These are phyloP conservation scores for Coemansia sp. DNA, from an alignment of 192 early-diverging fungal genomes.

Conservation along the genomic window DNA sequence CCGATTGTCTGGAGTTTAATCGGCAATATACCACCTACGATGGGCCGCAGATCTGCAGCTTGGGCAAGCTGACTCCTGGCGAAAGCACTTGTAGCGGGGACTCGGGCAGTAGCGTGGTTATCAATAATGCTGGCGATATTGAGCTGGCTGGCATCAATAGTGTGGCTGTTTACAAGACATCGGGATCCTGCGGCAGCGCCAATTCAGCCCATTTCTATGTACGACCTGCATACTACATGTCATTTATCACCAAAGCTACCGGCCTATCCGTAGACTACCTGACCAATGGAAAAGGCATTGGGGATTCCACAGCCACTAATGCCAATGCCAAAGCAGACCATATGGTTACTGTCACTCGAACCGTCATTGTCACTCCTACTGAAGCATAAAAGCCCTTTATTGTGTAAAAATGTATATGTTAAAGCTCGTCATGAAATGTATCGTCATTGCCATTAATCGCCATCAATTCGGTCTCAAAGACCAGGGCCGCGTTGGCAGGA, in stretches of 20 bases:
- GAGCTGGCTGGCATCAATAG: conserved; percentile 36
- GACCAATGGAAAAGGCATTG: neutral
- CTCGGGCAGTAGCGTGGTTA: conserved; percentile 31
- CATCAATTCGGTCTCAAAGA: conserved; percentile 75
- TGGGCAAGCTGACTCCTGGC: conserved; percentile 19
- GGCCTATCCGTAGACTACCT: conserved; percentile 18
- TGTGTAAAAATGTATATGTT: neutral
- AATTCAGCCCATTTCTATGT: conserved; percentile 39
- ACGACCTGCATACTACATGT: conserved; percentile 31
- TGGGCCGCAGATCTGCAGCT: conserved; percentile 36
- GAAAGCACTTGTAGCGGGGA: conserved; percentile 36
- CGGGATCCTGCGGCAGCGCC: conserved; percentile 10
- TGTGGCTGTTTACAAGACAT: conserved; percentile 11
- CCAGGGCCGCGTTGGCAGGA: conserved; percentile 72
- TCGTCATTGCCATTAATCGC: conserved; percentile 54
- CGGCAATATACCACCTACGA: conserved; percentile 16
- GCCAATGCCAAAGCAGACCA: conserved; percentile 2
- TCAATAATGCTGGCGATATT: conserved; percentile 5
- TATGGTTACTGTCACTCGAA: neutral
- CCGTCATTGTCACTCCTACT: conserved; percentile 1
- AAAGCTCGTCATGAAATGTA: conserved; percentile 25
- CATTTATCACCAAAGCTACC: conserved; percentile 33
- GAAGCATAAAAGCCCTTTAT: neutral
- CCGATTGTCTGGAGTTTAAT: conserved; percentile 4
- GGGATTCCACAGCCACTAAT: neutral